Conservation (phyloP, 2,329 filamentous ascomycete genomes). For the Leptographium procerum region DNA sequence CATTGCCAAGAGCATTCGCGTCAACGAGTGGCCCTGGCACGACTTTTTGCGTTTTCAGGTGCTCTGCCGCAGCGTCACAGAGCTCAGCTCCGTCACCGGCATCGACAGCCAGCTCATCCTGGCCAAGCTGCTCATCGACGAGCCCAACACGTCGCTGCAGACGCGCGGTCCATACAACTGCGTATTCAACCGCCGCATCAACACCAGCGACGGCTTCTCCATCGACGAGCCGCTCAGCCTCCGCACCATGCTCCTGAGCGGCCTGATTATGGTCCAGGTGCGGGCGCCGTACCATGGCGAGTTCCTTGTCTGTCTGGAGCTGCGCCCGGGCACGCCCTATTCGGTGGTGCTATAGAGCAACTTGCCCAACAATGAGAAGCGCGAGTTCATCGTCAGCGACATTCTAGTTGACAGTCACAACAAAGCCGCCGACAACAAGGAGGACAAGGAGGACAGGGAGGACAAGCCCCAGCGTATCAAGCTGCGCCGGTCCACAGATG, state of each 20-base stretch:
- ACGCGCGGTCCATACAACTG: conserved; percentile 3
- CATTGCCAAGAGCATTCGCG: conserved; percentile 17
- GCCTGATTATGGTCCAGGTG: conserved; percentile 7
- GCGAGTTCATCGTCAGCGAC: background rate
- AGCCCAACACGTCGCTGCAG: conserved; percentile 1
- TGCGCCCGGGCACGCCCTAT: background rate
- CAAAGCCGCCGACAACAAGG: background rate
- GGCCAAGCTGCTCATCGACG: conserved; percentile 2
- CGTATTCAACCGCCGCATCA: conserved; percentile 1
- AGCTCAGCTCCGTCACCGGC: conserved; percentile 15
- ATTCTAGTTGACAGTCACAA: background rate
- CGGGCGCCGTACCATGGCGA: conserved; percentile 3
- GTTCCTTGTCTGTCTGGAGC: conserved; percentile 5
- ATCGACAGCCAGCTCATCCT: conserved; percentile 10
- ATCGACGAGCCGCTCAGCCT: conserved; percentile 4
- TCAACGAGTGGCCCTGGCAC: conserved; percentile 20
- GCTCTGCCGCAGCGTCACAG: conserved; percentile 16
- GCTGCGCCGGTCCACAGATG: background rate
- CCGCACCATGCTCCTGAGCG: conserved; percentile 1
- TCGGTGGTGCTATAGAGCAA: background rate
- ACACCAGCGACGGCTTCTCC: conserved; percentile 4
- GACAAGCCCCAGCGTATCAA: background rate
- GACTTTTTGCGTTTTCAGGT: conserved; percentile 19
- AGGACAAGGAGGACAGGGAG: background rate
- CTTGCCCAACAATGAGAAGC: background rate